Evolutionary conservation across 2,329 filamentous ascomycete genomes (phyloP), one percentile per base, ranked within the genome.

Genomic region (Trichophyton equinum): DNA sequence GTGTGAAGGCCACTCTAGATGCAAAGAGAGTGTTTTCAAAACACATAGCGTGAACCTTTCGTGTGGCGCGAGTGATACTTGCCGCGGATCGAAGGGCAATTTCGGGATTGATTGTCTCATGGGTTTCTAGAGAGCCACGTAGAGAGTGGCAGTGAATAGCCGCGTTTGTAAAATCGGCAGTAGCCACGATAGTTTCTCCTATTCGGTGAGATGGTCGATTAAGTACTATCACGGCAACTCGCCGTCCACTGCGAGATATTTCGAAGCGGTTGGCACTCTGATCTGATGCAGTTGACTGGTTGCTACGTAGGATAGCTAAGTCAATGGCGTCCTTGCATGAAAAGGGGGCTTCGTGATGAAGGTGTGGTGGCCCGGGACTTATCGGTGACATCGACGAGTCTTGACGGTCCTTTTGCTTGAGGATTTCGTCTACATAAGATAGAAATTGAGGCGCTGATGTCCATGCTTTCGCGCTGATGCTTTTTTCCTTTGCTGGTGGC

Each of bases 231-330:
- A 95, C 89, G 2, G 89, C 92, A 11, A 99, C 91, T n/a, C 86
- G 86, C 61, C 86, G 85, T n/a, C 91, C 91, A 68, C 91, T 91
- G 13, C 92, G 87, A 11, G 92, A 87, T 71, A 99, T 97, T 70
- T 96, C 91, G 71, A 97, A 99, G 44, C 91, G 85, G 68, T 96
- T 96, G n/a, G 87, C 83, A 69, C 88, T 91, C 67, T 90, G 86
- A 40, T 86, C 85, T n/a, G 83, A 82, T 51, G 83, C 80, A 1
- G 79, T 78, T 0, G 84, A 81, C 66, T 86, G 76, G 66, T 90
- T 90, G 70, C 89, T 91, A 65, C 89, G 85, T 59, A 96, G 79
- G 62, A 97, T 96, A 11, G 94, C 85, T 63, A 95, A 81, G 70
- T 96, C 89, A 68, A 99, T 96, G 20, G 89, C 85, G 68, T 96